A percentile compares a stretch with the other conserved stretches of the same genome.
phyloP scores from a whole-genome alignment of 2,329 filamentous ascomycete species.

The Fonsecaea nubica region DNA sequence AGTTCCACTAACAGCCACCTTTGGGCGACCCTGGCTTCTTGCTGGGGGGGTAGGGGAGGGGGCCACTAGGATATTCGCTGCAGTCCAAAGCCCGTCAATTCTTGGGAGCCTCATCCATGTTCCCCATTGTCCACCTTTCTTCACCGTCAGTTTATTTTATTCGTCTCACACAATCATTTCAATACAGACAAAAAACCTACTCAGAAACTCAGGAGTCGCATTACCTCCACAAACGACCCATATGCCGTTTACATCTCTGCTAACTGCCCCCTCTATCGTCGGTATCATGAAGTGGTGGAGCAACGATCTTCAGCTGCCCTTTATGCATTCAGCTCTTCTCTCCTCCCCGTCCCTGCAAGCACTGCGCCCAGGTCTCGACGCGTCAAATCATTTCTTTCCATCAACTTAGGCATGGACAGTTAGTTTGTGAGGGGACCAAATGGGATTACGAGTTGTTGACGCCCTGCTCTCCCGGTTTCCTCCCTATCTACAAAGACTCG shows the following conservation, averaged over 20 bases:
- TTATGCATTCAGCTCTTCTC: neutral
- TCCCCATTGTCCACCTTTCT: neutral
- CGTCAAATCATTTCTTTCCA: constrained; percentile 29
- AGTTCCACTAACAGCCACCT: neutral
- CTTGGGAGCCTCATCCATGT: constrained; percentile 16
- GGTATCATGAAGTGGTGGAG: neutral
- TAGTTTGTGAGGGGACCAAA: constrained; percentile 10
- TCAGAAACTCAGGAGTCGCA: neutral
- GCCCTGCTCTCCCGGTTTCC: neutral
- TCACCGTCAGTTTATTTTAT: neutral
- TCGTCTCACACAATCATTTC: constrained; percentile 1
- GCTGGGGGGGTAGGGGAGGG: neutral
- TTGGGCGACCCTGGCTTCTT: neutral
- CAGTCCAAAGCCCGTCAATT: neutral
- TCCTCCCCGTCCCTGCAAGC: constrained; percentile 6
- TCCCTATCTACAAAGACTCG: no score
- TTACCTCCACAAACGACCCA: neutral
- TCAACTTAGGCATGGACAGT: constrained; percentile 4
- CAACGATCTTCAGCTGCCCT: constrained; percentile 1
- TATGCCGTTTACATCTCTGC: neutral
- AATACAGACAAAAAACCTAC: neutral
- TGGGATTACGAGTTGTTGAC: neutral
- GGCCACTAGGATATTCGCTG: neutral
- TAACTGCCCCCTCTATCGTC: neutral
- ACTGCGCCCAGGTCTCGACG: constrained; percentile 24